Evolutionary conservation across 2,329 filamentous ascomycete species (phyloP), one percentile per base, ranked within the genome.

Genomic region (Colletotrichum acutatum): DNA sequence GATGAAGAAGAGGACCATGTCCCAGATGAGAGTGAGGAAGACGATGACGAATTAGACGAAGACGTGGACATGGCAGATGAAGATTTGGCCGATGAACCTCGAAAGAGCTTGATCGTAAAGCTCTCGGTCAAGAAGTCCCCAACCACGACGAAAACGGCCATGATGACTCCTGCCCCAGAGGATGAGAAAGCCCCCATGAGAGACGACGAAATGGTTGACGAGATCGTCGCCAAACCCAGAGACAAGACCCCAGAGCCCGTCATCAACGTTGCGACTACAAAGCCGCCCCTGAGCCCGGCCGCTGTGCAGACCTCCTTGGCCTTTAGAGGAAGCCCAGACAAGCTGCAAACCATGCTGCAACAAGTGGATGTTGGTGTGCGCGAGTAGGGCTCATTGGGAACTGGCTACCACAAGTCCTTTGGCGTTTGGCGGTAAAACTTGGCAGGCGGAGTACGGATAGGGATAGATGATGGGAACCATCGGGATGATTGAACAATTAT

Each of bases 1-100:
- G 93, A 95, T 71, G 93, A 93, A 70, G 91, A 93, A 49, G 89
- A 94, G 68, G 92, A 92, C 6, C 91, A 94, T 65, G 86, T 92
- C 22, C 89, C 90, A 0, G 86, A 90, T 65, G 89, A 89, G 57
- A 85, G 85, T 4, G 90, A 89, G 8, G 90, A 92, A 3, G 84
- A 85, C 5, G 89, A 90, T 34, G 87, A 90, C 1, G 86, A 88
- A 1, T 84, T 86, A n/a, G 89, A 91, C 52, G 89, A 90, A 66
- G 87, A 88, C 14, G 88, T 88, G 52, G 84, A 84, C 49, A 87
- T 90, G 79, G 85, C 85, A 12, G 89, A 91, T 52, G 89, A 89
- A 26, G 86, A 88, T 60, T 77, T 87, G 56, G 82, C 86, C 1
- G 86, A 86, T 49, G 82, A 84, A 24, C 82, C 81, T 72, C 74